A percentile compares a stretch with the other conserved stretches of the same genome.
Evolutionary conservation across 2,329 filamentous ascomycete genomes (phyloP).

Genomic region (Paracorniculantispora psalliotae): DNA sequence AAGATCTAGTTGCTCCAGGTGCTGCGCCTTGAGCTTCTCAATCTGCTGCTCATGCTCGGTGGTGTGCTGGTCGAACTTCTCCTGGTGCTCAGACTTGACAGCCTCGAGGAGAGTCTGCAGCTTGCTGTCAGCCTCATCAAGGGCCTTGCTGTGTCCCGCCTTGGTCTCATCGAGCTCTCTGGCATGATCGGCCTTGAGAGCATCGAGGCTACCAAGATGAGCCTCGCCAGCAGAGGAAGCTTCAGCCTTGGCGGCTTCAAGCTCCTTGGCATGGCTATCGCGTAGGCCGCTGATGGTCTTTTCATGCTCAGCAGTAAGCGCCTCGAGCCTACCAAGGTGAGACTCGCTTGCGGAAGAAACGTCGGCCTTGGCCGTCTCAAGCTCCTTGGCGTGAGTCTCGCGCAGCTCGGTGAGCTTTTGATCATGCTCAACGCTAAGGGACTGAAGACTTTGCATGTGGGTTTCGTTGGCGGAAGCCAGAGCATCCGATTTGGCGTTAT

Average conservation of each 20-base stretch:
- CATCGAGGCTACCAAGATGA: neutral
- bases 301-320: conserved; percentile 43
- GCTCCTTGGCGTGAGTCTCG: conserved; percentile 33
- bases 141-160: conserved; percentile 42
- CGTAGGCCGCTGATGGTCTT: conserved; percentile 43
- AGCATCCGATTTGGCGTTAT: conserved; percentile 37
- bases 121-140: conserved; percentile 36
- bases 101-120: conserved; percentile 15
- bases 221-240: neutral
- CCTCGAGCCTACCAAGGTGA: neutral
- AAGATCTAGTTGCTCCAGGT: neutral
- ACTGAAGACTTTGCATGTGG: neutral
- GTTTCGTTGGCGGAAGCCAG: neutral
- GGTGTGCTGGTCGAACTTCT: conserved; percentile 11
- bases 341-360: neutral
- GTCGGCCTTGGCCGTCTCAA: conserved; percentile 36
- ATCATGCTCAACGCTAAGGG: conserved; percentile 44
- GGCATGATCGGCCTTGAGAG: conserved; percentile 1
- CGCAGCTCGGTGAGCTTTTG: conserved; percentile 43
- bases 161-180: conserved; percentile 23
- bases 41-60: conserved; percentile 5
- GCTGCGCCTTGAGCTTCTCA: neutral
- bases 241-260: conserved; percentile 38
- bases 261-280: conserved; percentile 33
- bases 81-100: conserved; percentile 36